Evolutionary conservation across 106 monocot species (phyloP), one percentile per base, ranked within the genome.

Genomic region (Xerophyta viscosa): DNA sequence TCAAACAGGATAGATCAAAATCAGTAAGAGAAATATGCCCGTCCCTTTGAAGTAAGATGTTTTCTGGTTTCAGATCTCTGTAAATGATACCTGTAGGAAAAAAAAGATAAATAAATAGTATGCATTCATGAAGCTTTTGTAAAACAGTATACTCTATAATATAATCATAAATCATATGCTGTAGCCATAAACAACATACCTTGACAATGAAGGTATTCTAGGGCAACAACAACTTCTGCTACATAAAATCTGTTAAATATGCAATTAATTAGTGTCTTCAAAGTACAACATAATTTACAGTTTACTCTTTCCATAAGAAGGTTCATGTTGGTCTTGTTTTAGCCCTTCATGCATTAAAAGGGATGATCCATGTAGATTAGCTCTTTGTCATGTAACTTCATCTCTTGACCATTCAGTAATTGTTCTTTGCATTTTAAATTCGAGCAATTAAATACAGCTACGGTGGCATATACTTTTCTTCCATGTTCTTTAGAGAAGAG

Each of bases 171-270:
- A 13, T 29, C 18, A 3, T 49, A n/a, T 27, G 13, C 17, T 2
- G 10, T 18, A 15, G 24, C 19, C 4, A 5, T 48, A 30, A 54
- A 18, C 18, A 65, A 13, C 60, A 31, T 68, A 89, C 96, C 96
- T 96, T 89, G 96, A 69, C 96, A 96, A 57, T 96, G 96, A 58
- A 96, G 96, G 57, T 96, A 96, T 56, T 96, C 96, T 20, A 96
- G 82, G 39, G 85, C 81, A 37, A 89, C 42, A 45, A 96, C 66
- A 51, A 96, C 82, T 82, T 96, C 96, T 20, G 88, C 81, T 56
- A 88, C 89, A 74, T 77, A 96, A 70, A 96, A 96, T 63, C 96
- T 96, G 65, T 20, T n/a, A 69, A 8, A 8, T 44, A 14, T 17
- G 33, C 11, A 11, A 6, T 5, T 36, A 11, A 11, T 36, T 36